A percentile compares a stretch with the other conserved stretches of the same genome.
Conservation (phyloP, 805 yeast species). For the Yarrowia sp. region DNA sequence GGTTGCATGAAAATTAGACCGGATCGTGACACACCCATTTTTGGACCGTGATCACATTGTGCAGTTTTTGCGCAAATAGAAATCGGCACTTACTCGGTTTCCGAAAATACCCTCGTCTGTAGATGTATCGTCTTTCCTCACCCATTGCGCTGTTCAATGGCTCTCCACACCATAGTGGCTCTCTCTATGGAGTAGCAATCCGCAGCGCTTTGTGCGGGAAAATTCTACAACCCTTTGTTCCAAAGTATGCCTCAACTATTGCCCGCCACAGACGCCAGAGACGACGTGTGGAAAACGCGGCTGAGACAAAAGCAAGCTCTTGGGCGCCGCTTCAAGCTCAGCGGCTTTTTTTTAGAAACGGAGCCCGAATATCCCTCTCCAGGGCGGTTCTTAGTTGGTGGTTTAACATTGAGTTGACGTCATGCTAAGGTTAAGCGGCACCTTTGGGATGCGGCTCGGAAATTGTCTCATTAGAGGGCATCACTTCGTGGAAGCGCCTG, state of each 20-base stretch:
- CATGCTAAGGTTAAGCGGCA: slow-evolving; percentile 20
- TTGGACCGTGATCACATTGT: neutral
- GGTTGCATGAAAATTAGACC: neutral
- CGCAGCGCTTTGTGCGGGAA: neutral
- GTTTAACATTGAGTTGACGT: neutral
- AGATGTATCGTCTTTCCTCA: too few relatives aligned
- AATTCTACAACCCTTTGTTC: slow-evolving; percentile 1
- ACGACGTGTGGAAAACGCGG: neutral
- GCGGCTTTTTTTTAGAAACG: neutral
- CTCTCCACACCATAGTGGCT: neutral
- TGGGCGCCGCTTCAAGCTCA: neutral
- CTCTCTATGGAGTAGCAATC: neutral
- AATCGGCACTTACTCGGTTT: too few relatives aligned
- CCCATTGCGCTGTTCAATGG: too few relatives aligned
- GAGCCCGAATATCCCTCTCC: neutral
- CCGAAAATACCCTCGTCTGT: too few relatives aligned
- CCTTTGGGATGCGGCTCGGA: slow-evolving; percentile 18
- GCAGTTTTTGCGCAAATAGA: neutral
- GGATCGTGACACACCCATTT: neutral
- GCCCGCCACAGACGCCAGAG: neutral
- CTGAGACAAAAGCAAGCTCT: neutral
- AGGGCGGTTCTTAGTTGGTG: neutral
- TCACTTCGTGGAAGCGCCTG: slow-evolving; percentile 14
- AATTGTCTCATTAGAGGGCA: neutral
- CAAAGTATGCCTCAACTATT: neutral